phyloP scores from a whole-genome alignment of 2,329 filamentous ascomycete species.

The Thermoascus crustaceus region DNA sequence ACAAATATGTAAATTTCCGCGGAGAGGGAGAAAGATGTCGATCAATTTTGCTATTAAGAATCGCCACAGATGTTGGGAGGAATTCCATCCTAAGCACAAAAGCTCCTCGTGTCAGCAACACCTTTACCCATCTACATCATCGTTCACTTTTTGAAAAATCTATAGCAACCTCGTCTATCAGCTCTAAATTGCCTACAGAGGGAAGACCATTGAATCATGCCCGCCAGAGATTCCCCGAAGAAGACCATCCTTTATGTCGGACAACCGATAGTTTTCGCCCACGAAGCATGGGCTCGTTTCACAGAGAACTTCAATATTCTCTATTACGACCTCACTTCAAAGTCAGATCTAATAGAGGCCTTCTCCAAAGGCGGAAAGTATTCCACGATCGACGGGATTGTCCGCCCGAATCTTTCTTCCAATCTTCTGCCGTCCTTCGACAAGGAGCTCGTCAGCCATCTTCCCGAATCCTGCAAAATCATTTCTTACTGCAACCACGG shows the following conservation, averaged over 20 bases:
- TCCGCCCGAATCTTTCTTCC: conserved; percentile 8
- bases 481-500: conserved; percentile 11
- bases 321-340: conserved; percentile 6
- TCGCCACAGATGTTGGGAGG: no score
- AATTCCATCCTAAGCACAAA: no score
- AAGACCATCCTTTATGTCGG: conserved; percentile 9
- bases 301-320: conserved; percentile 10
- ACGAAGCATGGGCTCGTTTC: conserved; percentile 8
- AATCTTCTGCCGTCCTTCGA: conserved; percentile 7
- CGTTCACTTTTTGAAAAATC: background rate
- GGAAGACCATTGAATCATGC: background rate
- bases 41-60: no score
- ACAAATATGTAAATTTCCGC: no score
- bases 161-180: background rate
- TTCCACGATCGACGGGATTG: conserved; percentile 10
- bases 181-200: background rate
- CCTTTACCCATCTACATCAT: no score
- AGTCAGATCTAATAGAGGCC: conserved; percentile 7
- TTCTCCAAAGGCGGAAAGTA: conserved; percentile 9
- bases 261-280: conserved; percentile 6
- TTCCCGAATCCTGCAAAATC: conserved; percentile 8
- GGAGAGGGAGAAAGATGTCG: no score
- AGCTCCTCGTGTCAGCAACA: no score
- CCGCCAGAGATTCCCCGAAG: background rate
- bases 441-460: conserved; percentile 10